Evolutionary conservation across 176 grass and related monocot genomes (phyloP), one percentile per base, ranked within the genome.

Genomic region (Microstegium vimineum): DNA sequence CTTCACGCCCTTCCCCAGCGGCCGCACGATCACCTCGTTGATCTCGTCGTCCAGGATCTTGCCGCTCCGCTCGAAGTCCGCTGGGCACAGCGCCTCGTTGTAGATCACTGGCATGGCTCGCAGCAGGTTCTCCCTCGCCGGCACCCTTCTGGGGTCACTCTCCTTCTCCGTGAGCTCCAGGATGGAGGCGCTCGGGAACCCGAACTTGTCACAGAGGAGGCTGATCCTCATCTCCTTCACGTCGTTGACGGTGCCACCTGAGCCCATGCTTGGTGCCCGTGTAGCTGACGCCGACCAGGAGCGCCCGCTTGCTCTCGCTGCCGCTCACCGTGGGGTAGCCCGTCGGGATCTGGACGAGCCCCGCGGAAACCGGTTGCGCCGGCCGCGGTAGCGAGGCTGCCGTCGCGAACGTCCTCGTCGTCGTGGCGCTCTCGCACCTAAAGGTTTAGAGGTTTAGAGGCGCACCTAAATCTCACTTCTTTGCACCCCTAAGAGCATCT

Each of bases 271-370:
- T n/a, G 25, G 35, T 89, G 62, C 49, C 71, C 12, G 4, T 27
- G 87, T 98, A 98, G 85, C 83, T 91, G 68, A 98, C 60, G 15
- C 92, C 95, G 62, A 98, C 90, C 35, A 98, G 87, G 51, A 98
- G 82, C 6, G 95, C 95, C 46, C 88, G 91, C 89, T 98, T 98
- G 45, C 79, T 89, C 59, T 90, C 25, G 70, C 23, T 84, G 66
- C 95, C 38, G 62, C 17, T 56, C 54, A 31, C 72, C 8, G 14
- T 12, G 13, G 89, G 90, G 86, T 90, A 98, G 59, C 88, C 49
- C n/a, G 77, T 23, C 36, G 90, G 86, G 4, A 37, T 28, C 31
- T 87, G 43, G 37, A 36, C 4, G 45, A 31, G n/a, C 32, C 54
- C 31, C 51, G 47, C 47, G 45, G 71, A 31, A 41, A 12, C 20